These are phyloP conservation scores for Lachnellula willkommii DNA, from an alignment of 2,329 filamentous ascomycete species.

Conservation along the genomic window DNA sequence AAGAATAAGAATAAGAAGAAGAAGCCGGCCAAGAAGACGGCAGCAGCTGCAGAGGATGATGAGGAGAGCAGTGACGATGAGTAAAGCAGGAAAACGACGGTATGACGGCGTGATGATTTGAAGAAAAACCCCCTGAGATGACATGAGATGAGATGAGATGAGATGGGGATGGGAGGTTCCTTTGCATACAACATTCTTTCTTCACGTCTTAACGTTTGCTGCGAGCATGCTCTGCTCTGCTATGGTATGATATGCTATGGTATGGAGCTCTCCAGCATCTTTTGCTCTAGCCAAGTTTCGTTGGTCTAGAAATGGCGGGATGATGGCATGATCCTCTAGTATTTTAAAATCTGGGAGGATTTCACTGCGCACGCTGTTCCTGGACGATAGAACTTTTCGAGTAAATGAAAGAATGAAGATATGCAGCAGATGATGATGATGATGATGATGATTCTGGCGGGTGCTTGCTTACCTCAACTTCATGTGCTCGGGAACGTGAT, in stretches of 20 bases:
- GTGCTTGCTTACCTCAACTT: background rate
- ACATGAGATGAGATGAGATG: background rate
- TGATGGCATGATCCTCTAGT: background rate
- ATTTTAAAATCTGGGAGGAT: background rate
- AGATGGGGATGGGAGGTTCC: background rate
- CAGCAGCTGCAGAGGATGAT: slow-evolving; percentile 29
- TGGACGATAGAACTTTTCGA: slow-evolving; percentile 21
- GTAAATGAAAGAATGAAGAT: slow-evolving; percentile 16
- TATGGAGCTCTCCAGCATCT: slow-evolving; percentile 20
- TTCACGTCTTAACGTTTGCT: slow-evolving; percentile 14
- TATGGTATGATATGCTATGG: slow-evolving; percentile 12
- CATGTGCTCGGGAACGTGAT: background rate
- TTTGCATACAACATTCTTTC: slow-evolving; percentile 1
- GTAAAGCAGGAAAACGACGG: slow-evolving; percentile 24
- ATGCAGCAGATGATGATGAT: slow-evolving; percentile 16
- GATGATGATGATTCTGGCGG: background rate
- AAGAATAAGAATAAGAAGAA: slow-evolving; percentile 71
- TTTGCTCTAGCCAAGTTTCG: slow-evolving; percentile 15
- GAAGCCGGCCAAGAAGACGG: slow-evolving; percentile 48
- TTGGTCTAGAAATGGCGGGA: slow-evolving; percentile 6
- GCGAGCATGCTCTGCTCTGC: slow-evolving; percentile 10
- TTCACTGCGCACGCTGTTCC: background rate
- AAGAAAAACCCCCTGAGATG: background rate
- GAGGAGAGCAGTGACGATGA: slow-evolving; percentile 35
- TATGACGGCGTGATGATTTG: background rate